Conservation (phyloP, 805 yeast species). For the Metschnikowia corniflorae region DNA sequence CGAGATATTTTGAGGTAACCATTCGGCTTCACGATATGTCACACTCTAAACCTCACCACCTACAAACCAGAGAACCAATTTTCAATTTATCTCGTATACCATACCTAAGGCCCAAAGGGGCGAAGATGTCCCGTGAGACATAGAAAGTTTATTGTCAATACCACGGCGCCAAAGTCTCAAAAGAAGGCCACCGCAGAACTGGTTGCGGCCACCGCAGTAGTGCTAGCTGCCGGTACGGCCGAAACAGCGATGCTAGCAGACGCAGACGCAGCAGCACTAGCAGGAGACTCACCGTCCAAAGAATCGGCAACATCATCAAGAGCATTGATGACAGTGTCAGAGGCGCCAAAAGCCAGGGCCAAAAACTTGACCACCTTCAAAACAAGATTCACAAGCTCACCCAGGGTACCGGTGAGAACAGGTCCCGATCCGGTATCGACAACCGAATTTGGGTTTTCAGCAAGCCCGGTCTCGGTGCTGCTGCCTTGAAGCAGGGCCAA, state of each 20-base stretch:
- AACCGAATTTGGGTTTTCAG: neutral
- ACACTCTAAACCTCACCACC: too few relatives aligned
- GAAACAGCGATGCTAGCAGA: neutral
- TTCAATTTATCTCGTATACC: too few relatives aligned
- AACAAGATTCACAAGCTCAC: neutral
- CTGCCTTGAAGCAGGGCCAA: neutral
- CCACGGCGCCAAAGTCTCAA: too few relatives aligned
- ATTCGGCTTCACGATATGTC: too few relatives aligned
- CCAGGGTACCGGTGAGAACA: neutral
- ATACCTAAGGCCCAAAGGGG: too few relatives aligned
- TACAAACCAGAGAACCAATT: too few relatives aligned
- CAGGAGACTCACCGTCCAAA: neutral
- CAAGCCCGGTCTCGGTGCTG: neutral
- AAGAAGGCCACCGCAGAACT: neutral
- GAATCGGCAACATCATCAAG: neutral
- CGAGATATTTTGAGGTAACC: too few relatives aligned
- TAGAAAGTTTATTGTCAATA: too few relatives aligned
- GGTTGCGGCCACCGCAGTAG: neutral
- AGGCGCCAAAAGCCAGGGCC: conserved; percentile 1
- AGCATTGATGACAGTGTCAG: neutral
- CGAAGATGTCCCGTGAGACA: too few relatives aligned
- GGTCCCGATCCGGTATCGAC: neutral
- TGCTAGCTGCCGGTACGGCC: neutral
- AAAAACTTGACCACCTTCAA: neutral
- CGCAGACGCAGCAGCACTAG: neutral